phyloP scores from a whole-genome alignment of 1,284 basidiomycete genomes.

The Chalciporus sp. region DNA sequence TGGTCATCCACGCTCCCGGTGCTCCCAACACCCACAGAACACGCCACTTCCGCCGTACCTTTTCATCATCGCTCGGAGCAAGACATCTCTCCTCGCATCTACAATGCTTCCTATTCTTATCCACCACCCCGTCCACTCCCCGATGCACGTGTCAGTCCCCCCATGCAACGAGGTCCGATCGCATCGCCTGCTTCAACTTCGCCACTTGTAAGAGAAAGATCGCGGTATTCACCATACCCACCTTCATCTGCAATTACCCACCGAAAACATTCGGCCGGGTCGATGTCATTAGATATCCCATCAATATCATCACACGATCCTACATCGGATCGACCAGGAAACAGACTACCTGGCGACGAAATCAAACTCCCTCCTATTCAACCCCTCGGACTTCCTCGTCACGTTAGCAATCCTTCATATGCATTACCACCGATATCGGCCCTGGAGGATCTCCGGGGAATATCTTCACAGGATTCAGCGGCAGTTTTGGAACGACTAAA shows the following conservation, averaged over 20 bases:
- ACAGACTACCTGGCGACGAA: slow-evolving; percentile 35
- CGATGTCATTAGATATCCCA: slow-evolving; percentile 48
- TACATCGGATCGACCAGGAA: slow-evolving; percentile 20
- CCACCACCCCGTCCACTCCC: slow-evolving; percentile 31
- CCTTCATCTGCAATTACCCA: slow-evolving; percentile 26
- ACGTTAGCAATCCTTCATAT: slow-evolving; percentile 40
- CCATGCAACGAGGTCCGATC: slow-evolving; percentile 30
- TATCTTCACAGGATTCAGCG: slow-evolving; percentile 56
- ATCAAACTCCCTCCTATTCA: slow-evolving; percentile 59
- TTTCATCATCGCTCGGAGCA: slow-evolving; percentile 30
- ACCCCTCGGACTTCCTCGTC: slow-evolving; percentile 33
- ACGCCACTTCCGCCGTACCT: slow-evolving; percentile 14
- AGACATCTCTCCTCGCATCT: slow-evolving; percentile 27
- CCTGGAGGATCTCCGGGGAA: slow-evolving; percentile 57
- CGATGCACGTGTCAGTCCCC: slow-evolving; percentile 27
- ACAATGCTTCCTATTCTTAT: slow-evolving; percentile 32
- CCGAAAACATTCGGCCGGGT: slow-evolving; percentile 31
- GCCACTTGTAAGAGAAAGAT: slow-evolving; percentile 34
- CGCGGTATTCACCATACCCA: slow-evolving; percentile 48
- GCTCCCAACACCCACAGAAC: slow-evolving; percentile 25
- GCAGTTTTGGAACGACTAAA: slow-evolving; percentile 61
- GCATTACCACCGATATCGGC: slow-evolving; percentile 70
- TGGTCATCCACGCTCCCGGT: slow-evolving; percentile 33
- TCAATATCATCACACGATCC: slow-evolving; percentile 36
- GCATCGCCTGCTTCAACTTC: slow-evolving; percentile 32